Evolutionary conservation across 305 asterid genomes (phyloP), one percentile per base, ranked within the genome.

Genomic region (Coffea humblotiana): DNA sequence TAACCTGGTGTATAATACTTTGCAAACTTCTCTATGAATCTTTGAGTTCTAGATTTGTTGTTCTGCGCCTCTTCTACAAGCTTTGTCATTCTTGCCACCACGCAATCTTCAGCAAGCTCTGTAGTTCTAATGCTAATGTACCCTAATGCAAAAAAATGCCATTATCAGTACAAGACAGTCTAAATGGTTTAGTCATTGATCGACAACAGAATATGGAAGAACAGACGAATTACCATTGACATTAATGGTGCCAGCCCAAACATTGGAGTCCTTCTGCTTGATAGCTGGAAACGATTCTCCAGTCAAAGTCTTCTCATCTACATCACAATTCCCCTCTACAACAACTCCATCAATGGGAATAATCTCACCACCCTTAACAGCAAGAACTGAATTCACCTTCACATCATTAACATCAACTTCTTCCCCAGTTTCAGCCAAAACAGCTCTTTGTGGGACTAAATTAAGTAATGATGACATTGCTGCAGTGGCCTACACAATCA

Each of bases 51-150:
- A 0, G 98, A 95, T 81, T 91, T 95, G 21, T 88, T 91, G 79
- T 80, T 93, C 49, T 93, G 99, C 32, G 99, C 97, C 54, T 93
- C 99, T 83, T 95, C 98, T 0, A 95, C 98, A 51, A 95, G 91
- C 79, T 92, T 89, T 0, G 89, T 93, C 98, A 95, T 92, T 82
- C 94, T 88, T 23, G 98, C 92, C 74, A 93, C 97, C 67, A 88
- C 94, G 27, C 97, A 92, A 43, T 93, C 98, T 80, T 92, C 95
- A 0, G 92, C 94, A 56, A 92, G 78, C 0, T 86, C 91, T 2
- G 91, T 91, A 35, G 98, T 92, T 72, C 81, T 88, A 45, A 95
- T 68, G 76, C 84, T 89, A 60, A 95, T 78, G 78, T 92, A 95
- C 27, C 99, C 98, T 93, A 65, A 81, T 77, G 51, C 75, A 18